These are phyloP conservation scores for Zymoseptoria tritici DNA, from an alignment of 2,329 filamentous ascomycete genomes.

Conservation along the genomic window DNA sequence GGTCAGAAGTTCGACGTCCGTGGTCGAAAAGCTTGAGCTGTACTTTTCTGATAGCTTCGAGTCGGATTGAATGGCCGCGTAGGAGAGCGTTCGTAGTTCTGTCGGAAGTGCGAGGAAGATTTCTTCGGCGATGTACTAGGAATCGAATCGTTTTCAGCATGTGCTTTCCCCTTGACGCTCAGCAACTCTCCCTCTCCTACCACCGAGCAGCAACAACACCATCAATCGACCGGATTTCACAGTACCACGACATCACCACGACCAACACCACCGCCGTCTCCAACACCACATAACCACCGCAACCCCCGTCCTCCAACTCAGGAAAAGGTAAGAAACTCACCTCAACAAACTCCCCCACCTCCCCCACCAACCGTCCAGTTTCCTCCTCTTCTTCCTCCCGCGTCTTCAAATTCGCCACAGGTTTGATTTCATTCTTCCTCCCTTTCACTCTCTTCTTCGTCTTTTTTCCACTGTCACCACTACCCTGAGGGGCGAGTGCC, in stretches of 20 bases:
- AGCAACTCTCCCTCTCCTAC: no score
- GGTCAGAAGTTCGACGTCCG: slow-evolving; percentile 39
- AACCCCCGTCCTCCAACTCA: no score
- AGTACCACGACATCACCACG: no score
- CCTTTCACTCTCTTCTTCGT: slow-evolving; percentile 41
- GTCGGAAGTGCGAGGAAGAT: slow-evolving; percentile 60
- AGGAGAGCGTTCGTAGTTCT: slow-evolving; percentile 54
- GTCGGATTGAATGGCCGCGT: slow-evolving; percentile 48
- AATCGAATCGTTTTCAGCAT: background rate
- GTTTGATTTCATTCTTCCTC: slow-evolving; percentile 35
- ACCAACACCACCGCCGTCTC: no score
- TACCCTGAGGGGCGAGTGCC: slow-evolving; percentile 40
- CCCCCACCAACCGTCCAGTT: slow-evolving; percentile 38
- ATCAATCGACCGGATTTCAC: no score
- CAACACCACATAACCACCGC: no score
- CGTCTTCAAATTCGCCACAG: slow-evolving; percentile 12
- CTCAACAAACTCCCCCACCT: slow-evolving; percentile 72
- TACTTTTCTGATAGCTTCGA: slow-evolving; percentile 48
- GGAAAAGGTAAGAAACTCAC: no score
- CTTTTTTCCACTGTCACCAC: slow-evolving; percentile 28
- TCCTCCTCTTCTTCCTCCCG: slow-evolving; percentile 36
- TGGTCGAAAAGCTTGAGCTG: slow-evolving; percentile 36
- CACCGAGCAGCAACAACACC: no score
- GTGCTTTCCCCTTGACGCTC: no score
- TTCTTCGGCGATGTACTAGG: slow-evolving; percentile 60